Conservation (phyloP, 2,329 filamentous ascomycete species). For the Trichophyton rubrum region DNA sequence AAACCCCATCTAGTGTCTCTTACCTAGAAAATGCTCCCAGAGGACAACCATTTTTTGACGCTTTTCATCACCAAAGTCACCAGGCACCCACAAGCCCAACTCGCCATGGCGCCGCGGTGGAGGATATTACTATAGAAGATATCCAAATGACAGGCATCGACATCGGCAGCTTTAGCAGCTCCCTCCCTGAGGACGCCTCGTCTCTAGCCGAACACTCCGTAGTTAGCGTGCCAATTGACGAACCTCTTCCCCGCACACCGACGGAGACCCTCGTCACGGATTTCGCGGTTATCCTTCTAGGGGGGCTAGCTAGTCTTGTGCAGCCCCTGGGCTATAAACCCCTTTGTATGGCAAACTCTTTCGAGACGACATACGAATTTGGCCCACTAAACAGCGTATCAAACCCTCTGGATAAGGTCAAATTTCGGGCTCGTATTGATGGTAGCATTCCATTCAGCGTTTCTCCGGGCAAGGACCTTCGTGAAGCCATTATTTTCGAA, state of each 20-base stretch:
- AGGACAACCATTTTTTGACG: slow-evolving; percentile 1
- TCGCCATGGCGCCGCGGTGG: too few species aligned
- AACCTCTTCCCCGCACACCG: slow-evolving; percentile 10
- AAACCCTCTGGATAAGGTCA: slow-evolving; percentile 4
- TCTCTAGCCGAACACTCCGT: not conserved
- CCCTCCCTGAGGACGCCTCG: not conserved
- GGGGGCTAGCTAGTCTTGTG: slow-evolving; percentile 9
- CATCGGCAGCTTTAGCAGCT: too few species aligned
- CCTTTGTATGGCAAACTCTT: slow-evolving; percentile 11
- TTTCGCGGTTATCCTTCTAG: slow-evolving; percentile 12
- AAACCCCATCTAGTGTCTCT: not conserved
- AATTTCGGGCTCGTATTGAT: slow-evolving; percentile 10
- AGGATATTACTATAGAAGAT: too few species aligned
- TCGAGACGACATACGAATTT: slow-evolving; percentile 11
- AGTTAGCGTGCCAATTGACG: not conserved
- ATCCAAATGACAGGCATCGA: too few species aligned
- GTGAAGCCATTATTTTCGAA: slow-evolving; percentile 11
- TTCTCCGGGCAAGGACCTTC: slow-evolving; percentile 4
- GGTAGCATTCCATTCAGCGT: slow-evolving; percentile 11
- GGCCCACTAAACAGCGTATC: slow-evolving; percentile 9
- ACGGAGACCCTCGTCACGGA: slow-evolving; percentile 12
- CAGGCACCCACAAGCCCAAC: too few species aligned
- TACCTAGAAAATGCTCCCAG: slow-evolving; percentile 1
- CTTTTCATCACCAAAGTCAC: not conserved
- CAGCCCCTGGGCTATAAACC: slow-evolving; percentile 8